Conservation (phyloP, 352 stramenopile genomes). For the Phytophthora ramorum region DNA sequence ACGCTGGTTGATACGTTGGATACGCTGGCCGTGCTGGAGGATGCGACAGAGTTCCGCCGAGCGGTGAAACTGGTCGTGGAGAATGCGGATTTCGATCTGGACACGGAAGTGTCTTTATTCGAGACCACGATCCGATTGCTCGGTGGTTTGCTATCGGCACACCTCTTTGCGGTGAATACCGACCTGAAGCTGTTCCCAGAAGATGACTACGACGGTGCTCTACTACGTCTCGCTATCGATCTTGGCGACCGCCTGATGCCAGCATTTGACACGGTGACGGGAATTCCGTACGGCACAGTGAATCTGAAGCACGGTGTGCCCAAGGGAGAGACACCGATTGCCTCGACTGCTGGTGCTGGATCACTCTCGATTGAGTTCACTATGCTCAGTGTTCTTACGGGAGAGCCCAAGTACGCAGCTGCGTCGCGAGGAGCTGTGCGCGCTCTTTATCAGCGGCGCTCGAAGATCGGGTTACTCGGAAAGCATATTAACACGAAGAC, state of each 20-base stretch:
- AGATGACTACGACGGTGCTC: slow-evolving; percentile 91
- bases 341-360: slow-evolving; percentile 96
- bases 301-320: slow-evolving; percentile 94
- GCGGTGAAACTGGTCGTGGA: slow-evolving; percentile 70
- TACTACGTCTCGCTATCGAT: slow-evolving; percentile 95
- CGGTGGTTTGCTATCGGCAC: slow-evolving; percentile 90
- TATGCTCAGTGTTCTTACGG: slow-evolving; percentile 91
- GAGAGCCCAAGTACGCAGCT: slow-evolving; percentile 69
- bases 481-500: slow-evolving; percentile 96
- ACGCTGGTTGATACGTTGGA: slow-evolving; percentile 94
- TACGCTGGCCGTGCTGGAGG: slow-evolving; percentile 88
- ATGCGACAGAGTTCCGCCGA: slow-evolving; percentile 75
- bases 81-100: slow-evolving; percentile 78
- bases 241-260: slow-evolving; percentile 95
- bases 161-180: slow-evolving; percentile 79
- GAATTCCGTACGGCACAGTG: slow-evolving; percentile 97
- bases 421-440: slow-evolving; percentile 72
- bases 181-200: slow-evolving; percentile 57
- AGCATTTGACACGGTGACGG: slow-evolving; percentile 96
- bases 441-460: slow-evolving; percentile 79
- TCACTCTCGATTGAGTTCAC: slow-evolving; percentile 98
- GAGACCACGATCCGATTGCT: slow-evolving; percentile 94
- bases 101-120: slow-evolving; percentile 93
- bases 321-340: slow-evolving; percentile 93
- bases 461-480: slow-evolving; percentile 91